These are phyloP conservation scores for Striga hermonthica DNA, from an alignment of 305 asterid species.

Conservation along the genomic window DNA sequence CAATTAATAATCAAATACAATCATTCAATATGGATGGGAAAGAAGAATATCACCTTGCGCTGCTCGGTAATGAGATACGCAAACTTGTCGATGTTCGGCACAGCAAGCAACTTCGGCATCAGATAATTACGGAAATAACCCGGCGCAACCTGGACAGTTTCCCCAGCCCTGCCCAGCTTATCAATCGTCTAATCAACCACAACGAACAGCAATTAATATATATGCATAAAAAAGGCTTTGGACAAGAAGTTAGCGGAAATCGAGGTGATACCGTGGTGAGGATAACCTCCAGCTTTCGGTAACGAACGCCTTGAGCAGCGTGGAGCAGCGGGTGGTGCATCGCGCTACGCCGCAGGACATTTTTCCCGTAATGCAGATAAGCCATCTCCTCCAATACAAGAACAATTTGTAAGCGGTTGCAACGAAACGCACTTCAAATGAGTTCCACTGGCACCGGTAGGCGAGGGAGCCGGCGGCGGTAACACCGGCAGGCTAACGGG, in stretches of 20 bases:
- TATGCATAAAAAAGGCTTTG: background rate
- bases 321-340: constrained; percentile 74
- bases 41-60: constrained; percentile 60
- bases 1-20: background rate
- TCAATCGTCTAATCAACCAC: constrained; percentile 49
- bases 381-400: constrained; percentile 40
- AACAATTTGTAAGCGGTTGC: background rate
- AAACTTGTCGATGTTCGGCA: constrained; percentile 82
- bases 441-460: constrained; percentile 14
- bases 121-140: constrained; percentile 94
- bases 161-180: constrained; percentile 89
- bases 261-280: constrained; percentile 69
- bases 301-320: constrained; percentile 79
- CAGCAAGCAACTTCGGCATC: constrained; percentile 91
- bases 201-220: constrained; percentile 1
- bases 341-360: constrained; percentile 41
- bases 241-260: background rate
- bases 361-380: constrained; percentile 45
- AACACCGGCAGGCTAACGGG: constrained; percentile 9
- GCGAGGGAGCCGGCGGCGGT: constrained; percentile 16
- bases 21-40: constrained; percentile 9
- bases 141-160: constrained; percentile 86
- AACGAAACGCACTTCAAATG: background rate
- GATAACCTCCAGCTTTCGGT: constrained; percentile 81
- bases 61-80: constrained; percentile 70